phyloP scores from a whole-genome alignment of 345 rosid genomes.

The Salix caprea region DNA sequence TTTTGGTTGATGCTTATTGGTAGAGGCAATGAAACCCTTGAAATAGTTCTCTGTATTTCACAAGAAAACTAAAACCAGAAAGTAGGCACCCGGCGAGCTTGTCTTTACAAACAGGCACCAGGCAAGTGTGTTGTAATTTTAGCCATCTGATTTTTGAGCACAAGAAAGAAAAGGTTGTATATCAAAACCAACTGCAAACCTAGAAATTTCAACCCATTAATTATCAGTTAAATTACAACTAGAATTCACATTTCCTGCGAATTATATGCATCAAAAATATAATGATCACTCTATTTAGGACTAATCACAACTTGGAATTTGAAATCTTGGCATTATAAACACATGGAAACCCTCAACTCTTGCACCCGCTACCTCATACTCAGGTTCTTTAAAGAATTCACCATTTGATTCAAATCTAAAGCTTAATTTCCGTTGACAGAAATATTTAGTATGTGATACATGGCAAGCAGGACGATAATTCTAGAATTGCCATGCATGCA shows the following conservation, averaged over 20 bases:
- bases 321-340: background rate
- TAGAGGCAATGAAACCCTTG: background rate
- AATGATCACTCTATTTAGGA: background rate
- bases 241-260: background rate
- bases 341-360: background rate
- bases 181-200: background rate
- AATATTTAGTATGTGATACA: background rate
- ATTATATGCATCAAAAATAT: background rate
- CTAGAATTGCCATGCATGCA: background rate
- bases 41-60: background rate
- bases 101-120: background rate
- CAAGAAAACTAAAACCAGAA: background rate
- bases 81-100: background rate
- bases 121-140: background rate
- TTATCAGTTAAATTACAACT: background rate
- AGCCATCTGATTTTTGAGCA: background rate
- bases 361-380: background rate
- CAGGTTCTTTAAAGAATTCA: too few relatives aligned
- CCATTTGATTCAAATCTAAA: background rate
- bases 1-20: background rate
- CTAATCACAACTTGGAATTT: background rate
- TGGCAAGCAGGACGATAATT: too few relatives aligned
- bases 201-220: background rate
- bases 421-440: background rate
- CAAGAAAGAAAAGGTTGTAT: background rate